phyloP scores from a whole-genome alignment of 176 grass and related monocot species.

The Phoenix dactylifera region DNA sequence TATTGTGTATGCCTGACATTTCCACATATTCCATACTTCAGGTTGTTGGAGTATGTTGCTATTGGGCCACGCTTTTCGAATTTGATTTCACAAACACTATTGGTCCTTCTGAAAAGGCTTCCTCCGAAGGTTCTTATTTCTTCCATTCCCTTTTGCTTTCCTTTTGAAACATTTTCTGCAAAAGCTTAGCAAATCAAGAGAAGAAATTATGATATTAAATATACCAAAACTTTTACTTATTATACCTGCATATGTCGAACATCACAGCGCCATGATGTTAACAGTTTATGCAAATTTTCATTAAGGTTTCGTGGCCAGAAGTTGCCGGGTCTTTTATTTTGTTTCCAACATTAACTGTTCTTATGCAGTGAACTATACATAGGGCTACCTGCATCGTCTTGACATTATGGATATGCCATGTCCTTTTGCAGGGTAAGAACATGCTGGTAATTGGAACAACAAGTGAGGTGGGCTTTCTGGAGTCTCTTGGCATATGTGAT shows the following conservation, averaged over 20 bases:
- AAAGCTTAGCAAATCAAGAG: too few species aligned
- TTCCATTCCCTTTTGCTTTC: neutral
- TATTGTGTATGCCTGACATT: too few species aligned
- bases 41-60: conserved; percentile 93
- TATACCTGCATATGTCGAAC: too few species aligned
- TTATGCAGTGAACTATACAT: too few species aligned
- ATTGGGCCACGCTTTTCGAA: conserved; percentile 93
- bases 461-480: conserved; percentile 73
- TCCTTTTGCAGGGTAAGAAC: conserved; percentile 41
- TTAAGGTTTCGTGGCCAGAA: too few species aligned
- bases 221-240: too few species aligned
- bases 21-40: conserved; percentile 22
- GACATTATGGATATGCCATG: too few species aligned
- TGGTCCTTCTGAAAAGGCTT: conserved; percentile 85
- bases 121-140: conserved; percentile 53
- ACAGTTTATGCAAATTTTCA: too few species aligned
- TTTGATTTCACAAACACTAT: conserved; percentile 72
- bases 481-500: conserved; percentile 88
- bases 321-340: too few species aligned
- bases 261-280: too few species aligned
- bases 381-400: too few species aligned
- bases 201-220: too few species aligned
- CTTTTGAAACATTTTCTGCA: neutral
- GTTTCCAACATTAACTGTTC: neutral
- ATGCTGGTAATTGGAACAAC: conserved; percentile 86